Evolutionary conservation across 2,329 filamentous ascomycete species (phyloP), one percentile per base, ranked within the genome.

Genomic region (Talaromyces sp.): DNA sequence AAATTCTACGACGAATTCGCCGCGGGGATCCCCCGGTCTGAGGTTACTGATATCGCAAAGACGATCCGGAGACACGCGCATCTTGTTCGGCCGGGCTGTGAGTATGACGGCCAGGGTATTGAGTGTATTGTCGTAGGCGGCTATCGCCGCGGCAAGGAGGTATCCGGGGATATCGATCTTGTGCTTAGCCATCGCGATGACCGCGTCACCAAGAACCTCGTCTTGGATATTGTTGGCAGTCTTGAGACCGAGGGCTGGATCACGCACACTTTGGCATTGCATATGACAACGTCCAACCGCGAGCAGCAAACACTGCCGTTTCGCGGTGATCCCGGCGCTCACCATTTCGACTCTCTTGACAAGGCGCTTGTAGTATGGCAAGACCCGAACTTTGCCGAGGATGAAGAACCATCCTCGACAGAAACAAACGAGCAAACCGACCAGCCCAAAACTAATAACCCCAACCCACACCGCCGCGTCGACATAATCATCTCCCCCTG

Each of bases 351-450:
- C 70, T 90, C 87, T 0, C 81, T 98, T 0, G 93, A 98, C 73
- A 97, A 97, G 73, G 92, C 92, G 0, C 78, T 98, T 57, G 89
- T 97, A 0, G 91, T 97, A 0, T 98, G 93, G 93, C 90, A 96
- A 70, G 81, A 92, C 68, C 88, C 88, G 0, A 56, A 73, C 4
- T 83, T 78, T 65, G 71, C 71, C 61, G 14, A 77, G 77, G 35
- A 55, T 21, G 41, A 19, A 13, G 17, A 43, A 3, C 56, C 65
- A 55, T 65, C 62, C 2, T 60, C 63, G 27, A 55, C 31, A 38
- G 35, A n/a, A 2, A 17, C 8, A 19, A 29, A 8, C 19, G 35
- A 27, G 0, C 14, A 27, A 29, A 35, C 29, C 19, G 58, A 31
- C 13, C 57, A 52, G 24, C 57, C 29, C 66, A 74, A 35, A 35